A percentile compares a stretch with the other conserved stretches of the same genome.
Conservation (phyloP, 176 grass and related monocot species). For the Guadua angustifolia region DNA sequence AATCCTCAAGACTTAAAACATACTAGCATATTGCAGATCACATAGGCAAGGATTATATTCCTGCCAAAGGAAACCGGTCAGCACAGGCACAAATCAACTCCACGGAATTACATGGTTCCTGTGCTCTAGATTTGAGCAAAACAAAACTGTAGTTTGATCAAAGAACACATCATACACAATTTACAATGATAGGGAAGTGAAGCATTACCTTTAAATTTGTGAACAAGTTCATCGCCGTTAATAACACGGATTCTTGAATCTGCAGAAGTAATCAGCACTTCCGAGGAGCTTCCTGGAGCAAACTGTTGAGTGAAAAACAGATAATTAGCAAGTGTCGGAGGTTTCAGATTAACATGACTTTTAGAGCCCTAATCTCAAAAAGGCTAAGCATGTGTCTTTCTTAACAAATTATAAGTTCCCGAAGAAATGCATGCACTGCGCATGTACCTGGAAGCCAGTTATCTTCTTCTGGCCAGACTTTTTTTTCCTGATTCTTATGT, state of each 20-base stretch:
- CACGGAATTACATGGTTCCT: background rate
- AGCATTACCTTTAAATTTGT: constrained; percentile 95
- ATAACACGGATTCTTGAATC: constrained; percentile 99
- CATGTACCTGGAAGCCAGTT: constrained; percentile 90
- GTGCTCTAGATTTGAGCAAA: background rate
- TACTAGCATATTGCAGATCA: background rate
- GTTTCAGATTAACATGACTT: constrained; percentile 20
- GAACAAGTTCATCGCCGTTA: constrained; percentile 83
- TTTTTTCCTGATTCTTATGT: constrained; percentile 86
- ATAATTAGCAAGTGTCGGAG: constrained; percentile 12
- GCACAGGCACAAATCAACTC: background rate
- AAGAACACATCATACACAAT: background rate
- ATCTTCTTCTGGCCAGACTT: constrained; percentile 97
- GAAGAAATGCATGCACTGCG: background rate
- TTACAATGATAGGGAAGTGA: background rate
- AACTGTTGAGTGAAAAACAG: constrained; percentile 64
- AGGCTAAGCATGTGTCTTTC: background rate
- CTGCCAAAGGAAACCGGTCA: background rate
- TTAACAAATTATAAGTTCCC: background rate
- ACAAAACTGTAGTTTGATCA: background rate
- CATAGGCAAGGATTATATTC: background rate
- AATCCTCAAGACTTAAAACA: background rate
- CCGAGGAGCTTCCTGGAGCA: constrained; percentile 86
- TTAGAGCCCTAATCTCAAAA: background rate
- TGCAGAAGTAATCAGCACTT: constrained; percentile 95